These are phyloP conservation scores for Mycena albidolilacea DNA, from an alignment of 768 basidiomycete genomes.

Conservation along the genomic window DNA sequence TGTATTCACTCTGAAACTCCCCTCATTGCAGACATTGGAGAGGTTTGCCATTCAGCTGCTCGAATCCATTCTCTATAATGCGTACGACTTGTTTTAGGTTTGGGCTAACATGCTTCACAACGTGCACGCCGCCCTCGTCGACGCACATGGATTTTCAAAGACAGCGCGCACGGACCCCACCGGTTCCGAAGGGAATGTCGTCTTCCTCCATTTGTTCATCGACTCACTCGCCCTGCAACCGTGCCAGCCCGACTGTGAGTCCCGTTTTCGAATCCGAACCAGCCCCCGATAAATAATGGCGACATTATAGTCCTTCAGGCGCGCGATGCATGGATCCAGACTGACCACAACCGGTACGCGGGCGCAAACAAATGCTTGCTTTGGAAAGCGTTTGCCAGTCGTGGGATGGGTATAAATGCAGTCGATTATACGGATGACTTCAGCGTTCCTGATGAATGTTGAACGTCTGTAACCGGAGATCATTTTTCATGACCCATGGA, in stretches of 20 bases:
- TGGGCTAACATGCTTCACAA: background rate
- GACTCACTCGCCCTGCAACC: too few relatives aligned
- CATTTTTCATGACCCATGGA: too few relatives aligned
- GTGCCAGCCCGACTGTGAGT: too few relatives aligned
- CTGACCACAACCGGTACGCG: background rate
- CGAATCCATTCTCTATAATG: background rate
- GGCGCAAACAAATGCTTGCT: conserved; percentile 12
- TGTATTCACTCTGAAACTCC: conserved; percentile 4
- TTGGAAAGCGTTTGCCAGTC: conserved; percentile 8
- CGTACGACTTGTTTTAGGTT: background rate
- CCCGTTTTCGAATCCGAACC: too few relatives aligned
- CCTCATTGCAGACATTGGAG: conserved; percentile 2
- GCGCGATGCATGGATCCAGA: too few relatives aligned
- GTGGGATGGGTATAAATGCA: background rate
- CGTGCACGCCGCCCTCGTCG: background rate
- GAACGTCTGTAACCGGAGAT: background rate
- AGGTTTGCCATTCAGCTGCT: conserved; percentile 3
- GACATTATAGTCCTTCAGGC: too few relatives aligned
- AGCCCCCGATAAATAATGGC: too few relatives aligned
- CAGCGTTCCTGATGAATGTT: conserved; percentile 9
- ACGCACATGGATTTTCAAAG: too few relatives aligned
- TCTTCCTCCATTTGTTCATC: too few relatives aligned
- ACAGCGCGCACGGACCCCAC: too few relatives aligned
- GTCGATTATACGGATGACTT: conserved; percentile 14
- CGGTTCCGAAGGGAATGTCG: too few relatives aligned